Percentiles rank a stretch among this genome's conserved stretches.
These are phyloP conservation scores for Neonectria faginata DNA, from an alignment of 2,329 filamentous ascomycete species.

Conservation along the genomic window DNA sequence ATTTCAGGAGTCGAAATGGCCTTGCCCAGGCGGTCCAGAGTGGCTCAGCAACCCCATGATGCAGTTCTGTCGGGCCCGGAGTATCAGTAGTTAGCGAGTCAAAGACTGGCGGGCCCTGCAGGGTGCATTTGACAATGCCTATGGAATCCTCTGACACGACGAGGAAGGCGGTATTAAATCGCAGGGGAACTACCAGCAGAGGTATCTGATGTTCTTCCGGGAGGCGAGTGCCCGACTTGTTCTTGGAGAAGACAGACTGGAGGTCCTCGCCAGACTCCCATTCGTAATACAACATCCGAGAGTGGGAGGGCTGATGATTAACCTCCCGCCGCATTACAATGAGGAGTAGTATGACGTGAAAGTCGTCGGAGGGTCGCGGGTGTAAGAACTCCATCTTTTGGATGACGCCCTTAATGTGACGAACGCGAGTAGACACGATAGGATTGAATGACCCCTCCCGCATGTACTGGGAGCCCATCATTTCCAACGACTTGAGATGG, in stretches of 20 bases:
- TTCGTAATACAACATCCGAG: conserved; percentile 68
- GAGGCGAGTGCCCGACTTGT: conserved; percentile 63
- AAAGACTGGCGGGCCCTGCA: conserved; percentile 63
- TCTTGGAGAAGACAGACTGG: conserved; percentile 56
- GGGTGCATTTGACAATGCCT: conserved; percentile 65
- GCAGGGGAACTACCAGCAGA: conserved; percentile 77
- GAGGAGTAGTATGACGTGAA: conserved; percentile 82
- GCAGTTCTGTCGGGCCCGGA: conserved; percentile 57
- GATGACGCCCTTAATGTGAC: conserved; percentile 76
- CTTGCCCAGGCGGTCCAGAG: conserved; percentile 89
- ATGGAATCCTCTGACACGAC: conserved; percentile 72
- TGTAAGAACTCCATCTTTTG: conserved; percentile 89
- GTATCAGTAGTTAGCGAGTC: conserved; percentile 57
- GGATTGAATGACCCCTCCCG: conserved; percentile 63
- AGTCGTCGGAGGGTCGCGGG: conserved; percentile 72
- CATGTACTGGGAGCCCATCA: conserved; percentile 63
- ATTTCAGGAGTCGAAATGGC: conserved; percentile 74
- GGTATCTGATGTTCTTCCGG: conserved; percentile 69
- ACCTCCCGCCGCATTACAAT: conserved; percentile 62
- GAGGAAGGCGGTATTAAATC: conserved; percentile 76
- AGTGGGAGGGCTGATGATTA: conserved; percentile 45
- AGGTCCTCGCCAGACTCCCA: conserved; percentile 68
- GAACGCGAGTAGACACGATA: conserved; percentile 61
- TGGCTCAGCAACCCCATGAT: conserved; percentile 62
- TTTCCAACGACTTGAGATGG: conserved; percentile 69